A percentile compares a stretch with the other conserved stretches of the same genome.
Conservation (phyloP, 441 rosid genomes). For the Euphorbia celastroides region DNA sequence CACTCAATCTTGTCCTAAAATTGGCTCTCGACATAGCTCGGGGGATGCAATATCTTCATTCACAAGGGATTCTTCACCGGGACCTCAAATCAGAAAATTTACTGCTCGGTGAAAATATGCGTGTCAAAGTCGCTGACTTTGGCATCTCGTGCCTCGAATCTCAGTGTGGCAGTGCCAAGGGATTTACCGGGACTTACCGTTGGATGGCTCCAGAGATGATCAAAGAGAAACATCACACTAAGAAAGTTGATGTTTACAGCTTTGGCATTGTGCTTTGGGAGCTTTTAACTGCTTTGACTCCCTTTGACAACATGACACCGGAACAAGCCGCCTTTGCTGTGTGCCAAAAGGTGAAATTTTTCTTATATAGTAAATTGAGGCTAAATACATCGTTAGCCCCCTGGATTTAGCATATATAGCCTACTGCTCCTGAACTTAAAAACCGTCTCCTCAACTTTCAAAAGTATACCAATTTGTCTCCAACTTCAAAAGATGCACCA, state of each 20-base stretch:
- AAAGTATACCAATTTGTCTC: no score
- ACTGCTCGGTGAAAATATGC: constrained; percentile 62
- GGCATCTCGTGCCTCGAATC: constrained; percentile 79
- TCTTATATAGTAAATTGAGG: no score
- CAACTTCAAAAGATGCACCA: no score
- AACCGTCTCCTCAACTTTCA: no score
- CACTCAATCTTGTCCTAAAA: constrained; percentile 52
- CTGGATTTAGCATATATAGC: no score
- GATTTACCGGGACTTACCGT: constrained; percentile 75
- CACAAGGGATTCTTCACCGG: constrained; percentile 61
- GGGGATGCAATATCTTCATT: constrained; percentile 75
- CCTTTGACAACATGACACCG: constrained; percentile 73
- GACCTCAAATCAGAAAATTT: constrained; percentile 80
- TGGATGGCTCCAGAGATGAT: constrained; percentile 95
- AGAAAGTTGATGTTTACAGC: constrained; percentile 78
- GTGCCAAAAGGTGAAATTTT: constrained; percentile 56
- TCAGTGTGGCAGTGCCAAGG: constrained; percentile 61
- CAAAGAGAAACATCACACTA: constrained; percentile 64
- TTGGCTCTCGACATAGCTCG: constrained; percentile 64
- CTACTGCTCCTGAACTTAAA: no score
- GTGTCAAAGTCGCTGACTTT: constrained; percentile 70
- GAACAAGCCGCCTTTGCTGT: constrained; percentile 88
- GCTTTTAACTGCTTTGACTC: constrained; percentile 66
- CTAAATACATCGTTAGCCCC: no score
- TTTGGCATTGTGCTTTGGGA: constrained; percentile 82